Evolutionary conservation across 768 basidiomycete genomes (phyloP).

Genomic region (Boletellus ananas): DNA sequence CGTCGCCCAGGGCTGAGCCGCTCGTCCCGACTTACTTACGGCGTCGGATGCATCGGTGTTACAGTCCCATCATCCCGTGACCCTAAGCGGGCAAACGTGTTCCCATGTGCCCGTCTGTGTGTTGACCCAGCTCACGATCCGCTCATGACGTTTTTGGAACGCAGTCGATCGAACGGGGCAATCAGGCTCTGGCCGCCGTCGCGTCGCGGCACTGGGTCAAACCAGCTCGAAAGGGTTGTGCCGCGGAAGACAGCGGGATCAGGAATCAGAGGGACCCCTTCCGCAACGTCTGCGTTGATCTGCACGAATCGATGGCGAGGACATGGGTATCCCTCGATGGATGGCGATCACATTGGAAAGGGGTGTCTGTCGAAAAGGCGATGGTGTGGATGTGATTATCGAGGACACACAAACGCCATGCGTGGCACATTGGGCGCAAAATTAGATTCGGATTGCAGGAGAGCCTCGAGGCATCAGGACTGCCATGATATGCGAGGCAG

Average conservation of each 20-base stretch:
- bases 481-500: slow-evolving; percentile 25
- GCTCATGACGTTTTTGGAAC: background rate
- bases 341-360: background rate
- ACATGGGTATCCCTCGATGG: background rate
- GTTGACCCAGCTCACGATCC: background rate
- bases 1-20: background rate
- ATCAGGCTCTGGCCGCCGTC: background rate
- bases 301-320: background rate
- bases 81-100: slow-evolving; percentile 5
- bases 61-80: background rate
- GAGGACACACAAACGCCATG: slow-evolving; percentile 21
- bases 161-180: background rate
- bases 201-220: background rate
- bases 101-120: slow-evolving; percentile 9
- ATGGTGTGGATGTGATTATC: slow-evolving; percentile 14
- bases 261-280: background rate
- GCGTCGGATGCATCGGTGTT: slow-evolving; percentile 1
- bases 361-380: background rate
- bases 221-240: slow-evolving; percentile 7
- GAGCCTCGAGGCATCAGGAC: slow-evolving; percentile 12
- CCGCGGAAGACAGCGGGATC: background rate
- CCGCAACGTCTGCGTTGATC: background rate
- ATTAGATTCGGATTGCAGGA: slow-evolving; percentile 10
- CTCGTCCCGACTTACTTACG: slow-evolving; percentile 11
- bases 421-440: slow-evolving; percentile 17